phyloP scores from a whole-genome alignment of 2,329 filamentous ascomycete species.

The Fusarium acutatum region DNA sequence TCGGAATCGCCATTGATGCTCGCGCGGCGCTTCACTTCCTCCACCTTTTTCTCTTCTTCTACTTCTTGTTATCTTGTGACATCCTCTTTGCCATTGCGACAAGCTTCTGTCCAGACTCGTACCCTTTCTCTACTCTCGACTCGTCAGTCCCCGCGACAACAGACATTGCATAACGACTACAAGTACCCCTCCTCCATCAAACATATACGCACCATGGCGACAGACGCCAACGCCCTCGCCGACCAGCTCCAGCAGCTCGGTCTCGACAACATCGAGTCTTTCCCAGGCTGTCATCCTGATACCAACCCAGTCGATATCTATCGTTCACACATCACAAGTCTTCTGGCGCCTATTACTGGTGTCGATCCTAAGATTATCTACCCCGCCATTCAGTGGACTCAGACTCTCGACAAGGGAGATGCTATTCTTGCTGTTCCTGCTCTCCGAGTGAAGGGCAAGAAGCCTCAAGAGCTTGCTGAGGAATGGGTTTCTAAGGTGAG shows the following conservation, averaged over 20 bases:
- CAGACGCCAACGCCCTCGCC: slow-evolving; percentile 39
- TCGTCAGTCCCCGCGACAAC: slow-evolving; percentile 1
- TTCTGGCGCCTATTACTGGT: slow-evolving; percentile 73
- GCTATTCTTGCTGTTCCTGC: slow-evolving; percentile 80
- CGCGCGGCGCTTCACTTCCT: slow-evolving; percentile 39
- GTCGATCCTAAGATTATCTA: slow-evolving; percentile 77
- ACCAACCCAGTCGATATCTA: slow-evolving; percentile 83
- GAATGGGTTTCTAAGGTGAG: slow-evolving; percentile 70
- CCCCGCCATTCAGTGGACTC: slow-evolving; percentile 79
- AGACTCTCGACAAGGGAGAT: slow-evolving; percentile 83
- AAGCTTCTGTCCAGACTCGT: not conserved
- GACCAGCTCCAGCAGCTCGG: slow-evolving; percentile 39
- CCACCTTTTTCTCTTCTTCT: slow-evolving; percentile 35
- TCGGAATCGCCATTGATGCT: slow-evolving; percentile 39
- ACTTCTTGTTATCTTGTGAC: slow-evolving; percentile 11
- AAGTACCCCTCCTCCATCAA: slow-evolving; percentile 16
- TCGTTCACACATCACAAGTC: slow-evolving; percentile 76
- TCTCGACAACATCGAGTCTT: slow-evolving; percentile 43
- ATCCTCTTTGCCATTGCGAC: slow-evolving; percentile 18
- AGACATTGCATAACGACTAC: not conserved
- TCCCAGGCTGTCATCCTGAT: slow-evolving; percentile 69
- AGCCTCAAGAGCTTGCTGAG: slow-evolving; percentile 67
- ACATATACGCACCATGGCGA: slow-evolving; percentile 24
- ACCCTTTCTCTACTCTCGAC: slow-evolving; percentile 3
- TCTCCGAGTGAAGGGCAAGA: slow-evolving; percentile 78